Percentiles rank a stretch among this genome's conserved stretches.
Evolutionary conservation across 1,139 yeast genomes (phyloP).

Genomic region (Geotrichum phurueaensis): DNA sequence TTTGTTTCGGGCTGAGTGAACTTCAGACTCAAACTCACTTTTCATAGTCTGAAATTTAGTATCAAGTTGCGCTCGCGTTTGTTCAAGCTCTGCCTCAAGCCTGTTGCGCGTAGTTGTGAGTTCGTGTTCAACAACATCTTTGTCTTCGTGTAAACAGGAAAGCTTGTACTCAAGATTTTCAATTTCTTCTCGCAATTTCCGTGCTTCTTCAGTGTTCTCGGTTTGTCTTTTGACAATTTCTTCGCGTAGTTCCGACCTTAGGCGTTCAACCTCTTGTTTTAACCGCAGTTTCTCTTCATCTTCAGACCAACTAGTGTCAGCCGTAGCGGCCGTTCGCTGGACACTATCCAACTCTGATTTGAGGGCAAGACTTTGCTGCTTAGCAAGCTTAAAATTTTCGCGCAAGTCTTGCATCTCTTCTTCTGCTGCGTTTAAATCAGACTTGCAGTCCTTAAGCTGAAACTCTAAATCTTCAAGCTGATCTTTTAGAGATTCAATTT

Average conservation of each 20-base stretch:
- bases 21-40: background rate
- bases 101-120: background rate
- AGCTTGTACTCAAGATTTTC: constrained; percentile 5
- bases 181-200: constrained; percentile 11
- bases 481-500: constrained; percentile 24
- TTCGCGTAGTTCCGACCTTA: constrained; percentile 18
- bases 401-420: constrained; percentile 23
- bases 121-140: background rate
- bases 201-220: constrained; percentile 21
- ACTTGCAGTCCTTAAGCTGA: constrained; percentile 14
- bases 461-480: constrained; percentile 19
- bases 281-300: constrained; percentile 11
- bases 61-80: background rate
- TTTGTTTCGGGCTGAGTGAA: background rate
- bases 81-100: background rate
- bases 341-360: constrained; percentile 20
- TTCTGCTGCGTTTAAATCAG: constrained; percentile 22
- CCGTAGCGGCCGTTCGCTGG: constrained; percentile 16
- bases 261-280: constrained; percentile 15
- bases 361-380: constrained; percentile 22
- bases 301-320: constrained; percentile 14
- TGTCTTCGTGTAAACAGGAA: background rate
- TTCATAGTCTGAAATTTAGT: background rate
- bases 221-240: constrained; percentile 22
- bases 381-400: constrained; percentile 22